These are phyloP conservation scores for Dovyalis caffra DNA, from an alignment of 345 rosid species.

Conservation along the genomic window DNA sequence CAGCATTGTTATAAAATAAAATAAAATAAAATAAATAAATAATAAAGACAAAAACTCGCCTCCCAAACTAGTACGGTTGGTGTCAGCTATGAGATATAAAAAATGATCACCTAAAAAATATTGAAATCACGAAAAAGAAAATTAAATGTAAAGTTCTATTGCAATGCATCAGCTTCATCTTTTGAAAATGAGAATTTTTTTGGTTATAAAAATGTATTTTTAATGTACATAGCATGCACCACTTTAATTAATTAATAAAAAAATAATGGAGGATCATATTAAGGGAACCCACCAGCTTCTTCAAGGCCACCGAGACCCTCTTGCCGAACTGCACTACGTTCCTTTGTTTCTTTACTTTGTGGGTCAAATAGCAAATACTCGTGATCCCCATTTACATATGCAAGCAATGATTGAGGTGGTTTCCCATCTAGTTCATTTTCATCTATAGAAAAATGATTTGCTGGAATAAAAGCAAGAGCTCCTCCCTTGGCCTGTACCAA, in stretches of 20 bases:
- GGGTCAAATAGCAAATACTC: conserved; percentile 87
- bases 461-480: conserved; percentile 53
- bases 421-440: conserved; percentile 40
- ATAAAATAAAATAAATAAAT: too few relatives aligned
- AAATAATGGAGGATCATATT: not conserved
- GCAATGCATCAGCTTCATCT: not conserved
- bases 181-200: not conserved
- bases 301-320: conserved; percentile 38
- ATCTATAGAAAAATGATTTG: conserved; percentile 26
- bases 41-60: too few relatives aligned
- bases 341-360: conserved; percentile 45
- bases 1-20: not conserved
- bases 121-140: not conserved
- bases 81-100: not conserved
- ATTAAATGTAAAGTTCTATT: not conserved
- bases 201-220: not conserved
- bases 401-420: conserved; percentile 47
- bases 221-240: not conserved
- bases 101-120: not conserved
- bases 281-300: conserved; percentile 31
- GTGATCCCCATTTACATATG: conserved; percentile 68
- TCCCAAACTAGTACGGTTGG: not conserved
- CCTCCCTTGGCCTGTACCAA: conserved; percentile 75
- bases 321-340: conserved; percentile 36
- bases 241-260: not conserved